phyloP scores from a whole-genome alignment of 2,329 filamentous ascomycete species.

The Diaporthe sp. region DNA sequence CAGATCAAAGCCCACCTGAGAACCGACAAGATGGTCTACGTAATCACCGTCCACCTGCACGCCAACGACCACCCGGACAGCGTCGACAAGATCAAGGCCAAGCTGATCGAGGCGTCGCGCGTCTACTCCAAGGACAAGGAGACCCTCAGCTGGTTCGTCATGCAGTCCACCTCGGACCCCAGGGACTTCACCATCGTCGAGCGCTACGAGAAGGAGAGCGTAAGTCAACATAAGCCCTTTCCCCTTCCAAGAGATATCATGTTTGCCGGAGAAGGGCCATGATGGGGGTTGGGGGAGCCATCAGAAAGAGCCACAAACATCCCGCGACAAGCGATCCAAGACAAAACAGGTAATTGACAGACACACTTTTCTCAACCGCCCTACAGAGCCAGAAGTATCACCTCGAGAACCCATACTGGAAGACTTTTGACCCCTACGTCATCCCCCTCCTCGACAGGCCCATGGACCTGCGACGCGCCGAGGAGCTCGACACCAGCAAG shows the following conservation, averaged over 20 bases:
- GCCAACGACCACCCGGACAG: conserved; percentile 75
- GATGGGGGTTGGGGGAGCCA: too few relatives aligned
- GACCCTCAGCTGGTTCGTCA: conserved; percentile 80
- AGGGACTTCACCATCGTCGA: conserved; percentile 83
- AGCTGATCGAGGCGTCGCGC: conserved; percentile 80
- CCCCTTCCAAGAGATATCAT: neutral
- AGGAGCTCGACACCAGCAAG: conserved; percentile 74
- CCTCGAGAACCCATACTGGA: conserved; percentile 79
- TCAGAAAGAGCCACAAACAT: neutral
- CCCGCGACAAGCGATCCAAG: neutral
- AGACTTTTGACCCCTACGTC: conserved; percentile 83
- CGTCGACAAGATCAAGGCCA: conserved; percentile 77
- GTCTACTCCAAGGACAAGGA: conserved; percentile 81
- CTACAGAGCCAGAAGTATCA: conserved; percentile 72
- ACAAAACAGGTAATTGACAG: conserved; percentile 21
- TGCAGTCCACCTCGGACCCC: conserved; percentile 79
- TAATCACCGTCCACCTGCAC: conserved; percentile 77
- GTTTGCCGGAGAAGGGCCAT: too few relatives aligned
- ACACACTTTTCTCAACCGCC: neutral
- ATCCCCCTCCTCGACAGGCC: conserved; percentile 75
- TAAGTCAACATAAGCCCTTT: conserved; percentile 51
- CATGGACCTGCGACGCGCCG: conserved; percentile 78
- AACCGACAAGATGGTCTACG: conserved; percentile 72
- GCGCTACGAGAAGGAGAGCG: conserved; percentile 76
- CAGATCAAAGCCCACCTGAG: neutral